A percentile compares a stretch with the other conserved stretches of the same genome.
phyloP scores from a whole-genome alignment of 73 alveolate genomes.

The Paramecium tetraurelia region DNA sequence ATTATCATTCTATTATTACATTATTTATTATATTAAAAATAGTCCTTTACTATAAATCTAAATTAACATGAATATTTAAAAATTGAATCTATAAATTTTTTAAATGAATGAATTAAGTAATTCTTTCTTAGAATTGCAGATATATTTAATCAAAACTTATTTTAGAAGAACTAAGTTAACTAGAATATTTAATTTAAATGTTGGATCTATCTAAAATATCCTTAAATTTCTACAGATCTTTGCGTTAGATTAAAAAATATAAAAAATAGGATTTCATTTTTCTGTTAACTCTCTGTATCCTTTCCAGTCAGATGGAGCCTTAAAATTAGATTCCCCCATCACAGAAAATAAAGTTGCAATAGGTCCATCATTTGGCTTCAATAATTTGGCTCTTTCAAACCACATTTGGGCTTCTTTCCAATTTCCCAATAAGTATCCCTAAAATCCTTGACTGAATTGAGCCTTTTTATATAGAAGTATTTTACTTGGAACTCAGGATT shows the following conservation, averaged over 20 bases:
- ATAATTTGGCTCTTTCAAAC: slow-evolving; percentile 52
- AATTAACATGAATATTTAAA: too few species aligned
- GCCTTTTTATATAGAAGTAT: neutral
- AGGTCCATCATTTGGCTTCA: slow-evolving; percentile 81
- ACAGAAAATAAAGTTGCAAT: slow-evolving; percentile 60
- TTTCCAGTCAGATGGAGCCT: slow-evolving; percentile 87
- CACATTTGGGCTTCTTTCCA: slow-evolving; percentile 66
- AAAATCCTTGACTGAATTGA: slow-evolving; percentile 55
- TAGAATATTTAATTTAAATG: too few species aligned
- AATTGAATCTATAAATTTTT: too few species aligned
- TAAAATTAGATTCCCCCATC: slow-evolving; percentile 62
- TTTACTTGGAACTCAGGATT: slow-evolving; percentile 42
- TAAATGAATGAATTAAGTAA: too few species aligned
- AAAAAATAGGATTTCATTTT: slow-evolving; percentile 61
- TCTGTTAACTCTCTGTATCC: slow-evolving; percentile 85
- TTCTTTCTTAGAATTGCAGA: neutral
- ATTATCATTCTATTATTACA: neutral
- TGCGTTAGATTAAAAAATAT: too few species aligned
- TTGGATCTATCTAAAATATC: too few species aligned
- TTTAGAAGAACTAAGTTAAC: too few species aligned
- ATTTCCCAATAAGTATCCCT: slow-evolving; percentile 64
- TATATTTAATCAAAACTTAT: too few species aligned
- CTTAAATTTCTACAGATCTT: too few species aligned
- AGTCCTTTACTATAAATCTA: too few species aligned
- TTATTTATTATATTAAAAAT: too few species aligned